These are phyloP conservation scores for Thecaphora thlaspeos DNA, from an alignment of 1,284 basidiomycete species.

Conservation along the genomic window DNA sequence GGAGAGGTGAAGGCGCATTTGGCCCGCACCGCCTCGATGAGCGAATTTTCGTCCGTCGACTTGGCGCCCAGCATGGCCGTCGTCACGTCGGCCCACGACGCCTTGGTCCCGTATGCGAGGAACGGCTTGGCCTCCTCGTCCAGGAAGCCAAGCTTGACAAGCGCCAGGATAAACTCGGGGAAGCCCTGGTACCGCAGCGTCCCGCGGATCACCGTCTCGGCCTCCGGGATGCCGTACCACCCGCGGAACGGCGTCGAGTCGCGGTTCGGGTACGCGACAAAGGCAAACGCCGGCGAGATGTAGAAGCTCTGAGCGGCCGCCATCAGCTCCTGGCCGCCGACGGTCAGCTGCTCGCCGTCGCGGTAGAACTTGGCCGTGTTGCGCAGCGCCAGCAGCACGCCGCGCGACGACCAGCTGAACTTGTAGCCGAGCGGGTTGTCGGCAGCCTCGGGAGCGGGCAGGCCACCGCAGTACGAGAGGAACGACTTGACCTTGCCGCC, in stretches of 20 bases:
- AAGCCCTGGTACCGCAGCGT: constrained; percentile 96
- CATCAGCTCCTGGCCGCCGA: constrained; percentile 54
- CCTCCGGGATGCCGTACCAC: constrained; percentile 88
- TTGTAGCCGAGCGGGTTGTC: constrained; percentile 98
- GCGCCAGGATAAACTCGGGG: constrained; percentile 89
- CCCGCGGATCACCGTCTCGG: constrained; percentile 86
- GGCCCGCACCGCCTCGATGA: constrained; percentile 41
- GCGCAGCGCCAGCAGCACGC: constrained; percentile 89
- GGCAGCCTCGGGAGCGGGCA: constrained; percentile 84
- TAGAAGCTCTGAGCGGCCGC: constrained; percentile 80
- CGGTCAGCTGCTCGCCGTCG: constrained; percentile 43
- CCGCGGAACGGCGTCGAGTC: constrained; percentile 84
- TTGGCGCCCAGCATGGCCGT: constrained; percentile 76
- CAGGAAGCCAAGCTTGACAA: constrained; percentile 87
- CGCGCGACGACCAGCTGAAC: constrained; percentile 97
- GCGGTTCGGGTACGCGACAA: constrained; percentile 96
- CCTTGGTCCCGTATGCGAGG: constrained; percentile 55
- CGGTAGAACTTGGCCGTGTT: constrained; percentile 77
- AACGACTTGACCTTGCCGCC: constrained; percentile 90
- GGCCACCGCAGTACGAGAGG: constrained; percentile 93
- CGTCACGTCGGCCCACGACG: constrained; percentile 67
- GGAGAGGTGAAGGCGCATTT: constrained; percentile 42
- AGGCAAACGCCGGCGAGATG: constrained; percentile 91
- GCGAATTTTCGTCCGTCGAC: constrained; percentile 63
- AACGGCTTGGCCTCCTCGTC: constrained; percentile 75